Base-by-base conservation (phyloP, 352 stramenopile genomes). In the Phytophthora palmivora region DNA sequence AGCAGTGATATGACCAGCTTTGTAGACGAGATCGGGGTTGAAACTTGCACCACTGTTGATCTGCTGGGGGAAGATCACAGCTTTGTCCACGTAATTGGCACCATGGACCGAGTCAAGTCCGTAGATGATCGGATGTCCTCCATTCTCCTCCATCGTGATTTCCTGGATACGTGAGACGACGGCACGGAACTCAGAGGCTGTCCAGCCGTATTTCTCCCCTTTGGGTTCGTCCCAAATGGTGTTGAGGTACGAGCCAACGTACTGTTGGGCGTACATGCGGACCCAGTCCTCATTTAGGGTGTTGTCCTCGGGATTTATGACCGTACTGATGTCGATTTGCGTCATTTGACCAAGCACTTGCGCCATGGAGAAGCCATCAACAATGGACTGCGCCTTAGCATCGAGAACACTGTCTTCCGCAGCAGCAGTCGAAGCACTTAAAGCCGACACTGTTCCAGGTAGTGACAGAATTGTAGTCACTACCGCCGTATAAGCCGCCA, bases 21-120 rank as follows among this genome's bases (percentile, higher is more conserved):
- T 43, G 42, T 83, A 76, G 7, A 85, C 80, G 6, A 95, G 46
- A 1, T 80, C 76, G 0, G 73, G 66, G 60, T 97, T 96, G 73
- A 97, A 98, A 11, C 86, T 92, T 1, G 92, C 84, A 0, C 85
- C 92, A 6, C 84, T 62, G 42, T 96, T 96, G 64, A 98, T 89
- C 49, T 95, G 89, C 53, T 97, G 89, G 0, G n/a, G 82, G 28
- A 96, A 93, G 26, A 97, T 76, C 3, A 89, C 75, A 6, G 91
- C 78, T 16, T 79, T 84, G 21, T 66, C 55, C 11, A 97, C 67
- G 60, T 96, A 96, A 62, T 88, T 94, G 1, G 88, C 89, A 14
- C 91, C 91, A 49, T 97, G 91, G 2, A 96, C 85, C 28, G 82
- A 95, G 68, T 97, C 91, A 14, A 97, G 68, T 2, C 91, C 91